phyloP scores from a whole-genome alignment of 305 asterid genomes.

The Lippia alba region DNA sequence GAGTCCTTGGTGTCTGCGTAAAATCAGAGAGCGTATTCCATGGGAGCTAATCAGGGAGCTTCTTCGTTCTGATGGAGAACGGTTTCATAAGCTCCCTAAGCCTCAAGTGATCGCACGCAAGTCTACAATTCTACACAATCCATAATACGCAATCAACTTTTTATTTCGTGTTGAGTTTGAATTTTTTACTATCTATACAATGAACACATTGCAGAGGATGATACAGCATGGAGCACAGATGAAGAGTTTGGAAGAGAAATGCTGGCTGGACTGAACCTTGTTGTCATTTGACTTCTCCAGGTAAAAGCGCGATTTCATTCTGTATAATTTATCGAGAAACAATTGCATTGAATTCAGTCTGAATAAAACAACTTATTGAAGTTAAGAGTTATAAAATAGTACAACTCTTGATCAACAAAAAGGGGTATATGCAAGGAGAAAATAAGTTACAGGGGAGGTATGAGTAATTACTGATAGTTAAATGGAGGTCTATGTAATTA shows the following conservation, averaged over 20 bases:
- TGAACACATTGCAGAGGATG: constrained; percentile 43
- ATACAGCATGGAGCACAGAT: constrained; percentile 71
- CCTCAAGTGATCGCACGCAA: constrained; percentile 64
- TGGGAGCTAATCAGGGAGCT: constrained; percentile 60
- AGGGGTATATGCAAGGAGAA: background rate
- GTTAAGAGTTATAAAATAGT: too few relatives aligned
- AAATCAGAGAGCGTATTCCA: constrained; percentile 46
- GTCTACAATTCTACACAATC: too few relatives aligned
- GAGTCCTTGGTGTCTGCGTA: constrained; percentile 44
- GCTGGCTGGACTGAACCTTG: constrained; percentile 78
- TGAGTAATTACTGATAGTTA: too few relatives aligned
- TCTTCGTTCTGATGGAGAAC: constrained; percentile 59
- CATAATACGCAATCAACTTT: too few relatives aligned
- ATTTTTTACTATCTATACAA: background rate
- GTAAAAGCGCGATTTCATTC: constrained; percentile 30
- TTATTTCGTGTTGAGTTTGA: constrained; percentile 5
- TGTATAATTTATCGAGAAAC: too few relatives aligned
- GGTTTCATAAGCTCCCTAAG: constrained; percentile 48
- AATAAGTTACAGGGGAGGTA: background rate
- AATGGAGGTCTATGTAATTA: too few relatives aligned
- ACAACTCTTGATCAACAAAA: too few relatives aligned
- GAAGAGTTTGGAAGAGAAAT: constrained; percentile 71
- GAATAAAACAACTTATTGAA: too few relatives aligned
- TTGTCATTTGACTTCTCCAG: constrained; percentile 50
- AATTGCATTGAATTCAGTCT: too few relatives aligned